A percentile compares a stretch with the other conserved stretches of the same genome.
Evolutionary conservation across 2,329 filamentous ascomycete genomes (phyloP).

Genomic region (Aspergillus bombycis): DNA sequence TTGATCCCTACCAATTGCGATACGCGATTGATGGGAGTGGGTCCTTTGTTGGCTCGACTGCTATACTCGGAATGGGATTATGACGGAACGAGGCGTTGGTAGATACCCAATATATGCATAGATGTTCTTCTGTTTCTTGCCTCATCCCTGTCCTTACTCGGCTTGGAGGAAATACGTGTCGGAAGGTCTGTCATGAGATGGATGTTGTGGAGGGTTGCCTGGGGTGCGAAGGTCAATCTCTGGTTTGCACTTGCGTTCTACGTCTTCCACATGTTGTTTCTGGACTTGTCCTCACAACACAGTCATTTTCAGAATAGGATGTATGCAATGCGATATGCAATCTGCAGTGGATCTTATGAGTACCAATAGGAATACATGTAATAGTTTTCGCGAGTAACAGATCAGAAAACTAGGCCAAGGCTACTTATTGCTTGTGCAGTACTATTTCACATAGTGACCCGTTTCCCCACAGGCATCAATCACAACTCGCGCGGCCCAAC

Average conservation of each 20-base stretch:
- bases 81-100: slow-evolving; percentile 47
- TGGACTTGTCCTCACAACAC: slow-evolving; percentile 7
- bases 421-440: background rate
- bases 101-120: slow-evolving; percentile 47
- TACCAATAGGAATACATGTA: background rate
- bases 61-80: slow-evolving; percentile 38
- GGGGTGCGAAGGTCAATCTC: slow-evolving; percentile 4
- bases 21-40: slow-evolving; percentile 27
- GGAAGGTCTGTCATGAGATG: background rate
- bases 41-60: slow-evolving; percentile 29
- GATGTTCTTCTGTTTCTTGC: slow-evolving; percentile 28
- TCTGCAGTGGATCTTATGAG: background rate
- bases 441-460: background rate
- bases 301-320: slow-evolving; percentile 9
- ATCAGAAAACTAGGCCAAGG: background rate
- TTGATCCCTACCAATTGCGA: slow-evolving; percentile 23
- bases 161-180: slow-evolving; percentile 1
- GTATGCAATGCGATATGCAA: background rate
- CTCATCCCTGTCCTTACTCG: slow-evolving; percentile 18
- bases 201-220: slow-evolving; percentile 4
- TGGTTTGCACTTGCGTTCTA: slow-evolving; percentile 7
- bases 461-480: background rate
- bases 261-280: slow-evolving; percentile 11
- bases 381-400: background rate
- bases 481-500: slow-evolving; percentile 28